phyloP scores from a whole-genome alignment of 352 stramenopile genomes.

The Globisporangium uncinulatum region DNA sequence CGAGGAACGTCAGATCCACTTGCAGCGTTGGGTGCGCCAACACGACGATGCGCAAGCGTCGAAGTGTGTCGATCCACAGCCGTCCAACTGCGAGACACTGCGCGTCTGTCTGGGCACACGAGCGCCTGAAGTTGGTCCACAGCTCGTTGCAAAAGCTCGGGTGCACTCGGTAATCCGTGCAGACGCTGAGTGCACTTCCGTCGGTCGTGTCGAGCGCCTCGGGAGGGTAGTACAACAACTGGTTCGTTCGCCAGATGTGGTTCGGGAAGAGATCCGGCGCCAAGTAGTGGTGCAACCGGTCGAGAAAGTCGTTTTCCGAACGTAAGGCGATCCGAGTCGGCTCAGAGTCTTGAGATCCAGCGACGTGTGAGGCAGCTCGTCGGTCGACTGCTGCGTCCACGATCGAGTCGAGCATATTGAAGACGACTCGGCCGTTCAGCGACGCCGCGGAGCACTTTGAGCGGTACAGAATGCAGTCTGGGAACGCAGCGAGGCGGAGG shows the following conservation, averaged over 20 bases:
- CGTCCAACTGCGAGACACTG: slow-evolving; percentile 23
- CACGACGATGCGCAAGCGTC: not conserved
- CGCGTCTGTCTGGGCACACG: slow-evolving; percentile 34
- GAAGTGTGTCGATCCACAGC: slow-evolving; percentile 6
- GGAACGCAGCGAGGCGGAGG: slow-evolving; percentile 15
- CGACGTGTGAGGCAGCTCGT: not conserved
- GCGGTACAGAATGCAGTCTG: slow-evolving; percentile 26
- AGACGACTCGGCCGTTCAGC: slow-evolving; percentile 17
- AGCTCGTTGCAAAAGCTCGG: slow-evolving; percentile 11
- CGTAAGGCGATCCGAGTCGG: slow-evolving; percentile 3
- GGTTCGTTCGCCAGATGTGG: slow-evolving; percentile 25
- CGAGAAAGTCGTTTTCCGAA: slow-evolving; percentile 21
- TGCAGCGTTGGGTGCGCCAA: not conserved
- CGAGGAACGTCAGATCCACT: slow-evolving; percentile 9
- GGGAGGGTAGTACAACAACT: slow-evolving; percentile 25
- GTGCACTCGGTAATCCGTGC: slow-evolving; percentile 8
- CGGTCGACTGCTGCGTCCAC: slow-evolving; percentile 11
- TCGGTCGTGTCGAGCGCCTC: slow-evolving; percentile 9
- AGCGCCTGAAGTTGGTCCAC: slow-evolving; percentile 6
- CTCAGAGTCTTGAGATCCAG: not conserved
- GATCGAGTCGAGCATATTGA: slow-evolving; percentile 29
- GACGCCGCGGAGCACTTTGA: slow-evolving; percentile 7
- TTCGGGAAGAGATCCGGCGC: slow-evolving; percentile 26
- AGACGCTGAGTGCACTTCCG: slow-evolving; percentile 7
- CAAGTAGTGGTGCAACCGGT: slow-evolving; percentile 37